phyloP scores from a whole-genome alignment of 169 alveolate species.

The Plasmodium ovale region DNA sequence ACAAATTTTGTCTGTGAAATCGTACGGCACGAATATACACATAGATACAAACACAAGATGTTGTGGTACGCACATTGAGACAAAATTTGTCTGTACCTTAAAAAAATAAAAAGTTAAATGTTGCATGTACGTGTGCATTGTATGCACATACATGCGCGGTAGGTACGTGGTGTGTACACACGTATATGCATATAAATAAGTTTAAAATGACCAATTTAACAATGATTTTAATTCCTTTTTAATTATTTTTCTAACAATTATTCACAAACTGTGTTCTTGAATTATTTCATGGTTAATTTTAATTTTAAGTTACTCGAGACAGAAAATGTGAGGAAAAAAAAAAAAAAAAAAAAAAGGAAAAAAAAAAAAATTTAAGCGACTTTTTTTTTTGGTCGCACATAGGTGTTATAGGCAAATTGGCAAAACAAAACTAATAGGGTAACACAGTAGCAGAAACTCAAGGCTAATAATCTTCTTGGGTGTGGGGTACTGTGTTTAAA shows the following conservation, averaged over 20 bases:
- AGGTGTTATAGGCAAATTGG: constrained; percentile 74
- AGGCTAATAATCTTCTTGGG: constrained; percentile 72
- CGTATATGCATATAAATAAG: not conserved
- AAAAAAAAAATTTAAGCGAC: constrained; percentile 28
- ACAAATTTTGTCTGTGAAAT: too few relatives aligned
- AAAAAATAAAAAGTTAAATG: too few relatives aligned
- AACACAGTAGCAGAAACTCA: constrained; percentile 73
- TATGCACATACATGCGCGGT: not conserved
- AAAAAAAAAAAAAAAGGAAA: constrained; percentile 9
- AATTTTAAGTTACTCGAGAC: not conserved
- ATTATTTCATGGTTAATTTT: constrained; percentile 30
- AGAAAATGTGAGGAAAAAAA: not conserved
- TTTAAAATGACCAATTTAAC: not conserved
- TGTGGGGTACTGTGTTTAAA: constrained; percentile 49
- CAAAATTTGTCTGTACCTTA: too few relatives aligned
- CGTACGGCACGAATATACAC: too few relatives aligned
- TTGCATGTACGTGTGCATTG: not conserved
- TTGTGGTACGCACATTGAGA: too few relatives aligned
- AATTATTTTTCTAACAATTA: not conserved
- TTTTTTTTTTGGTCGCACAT: constrained; percentile 51
- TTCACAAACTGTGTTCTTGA: constrained; percentile 2
- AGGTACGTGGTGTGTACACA: not conserved
- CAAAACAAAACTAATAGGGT: constrained; percentile 76
- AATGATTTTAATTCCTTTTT: not conserved
- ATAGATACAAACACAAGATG: too few relatives aligned